Conservation (phyloP, 1,139 yeast species). For the Hanseniaspora sp. region DNA sequence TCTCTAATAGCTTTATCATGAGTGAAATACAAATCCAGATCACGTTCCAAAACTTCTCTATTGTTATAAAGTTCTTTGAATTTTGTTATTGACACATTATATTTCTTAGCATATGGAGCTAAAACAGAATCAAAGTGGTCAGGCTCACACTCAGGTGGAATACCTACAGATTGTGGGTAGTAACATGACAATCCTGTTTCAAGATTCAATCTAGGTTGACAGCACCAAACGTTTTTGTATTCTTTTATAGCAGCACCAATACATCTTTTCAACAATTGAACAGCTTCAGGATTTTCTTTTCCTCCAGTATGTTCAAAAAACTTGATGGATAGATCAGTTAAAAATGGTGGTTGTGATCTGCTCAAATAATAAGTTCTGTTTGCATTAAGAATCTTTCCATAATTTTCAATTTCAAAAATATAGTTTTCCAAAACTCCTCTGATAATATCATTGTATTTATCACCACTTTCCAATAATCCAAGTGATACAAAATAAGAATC, state of each 20-base stretch:
- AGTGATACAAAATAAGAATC: slow-evolving; percentile 89
- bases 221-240: slow-evolving; percentile 69
- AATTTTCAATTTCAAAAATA: slow-evolving; percentile 77
- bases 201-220: slow-evolving; percentile 60
- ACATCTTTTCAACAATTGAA: slow-evolving; percentile 54
- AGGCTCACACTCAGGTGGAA: slow-evolving; percentile 94
- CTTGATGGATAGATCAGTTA: slow-evolving; percentile 80
- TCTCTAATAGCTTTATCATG: slow-evolving; percentile 96
- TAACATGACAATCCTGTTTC: slow-evolving; percentile 80
- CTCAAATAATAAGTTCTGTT: slow-evolving; percentile 85
- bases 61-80: slow-evolving; percentile 62
- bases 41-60: slow-evolving; percentile 59
- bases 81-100: slow-evolving; percentile 51
- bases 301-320: slow-evolving; percentile 53
- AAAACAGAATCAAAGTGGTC: slow-evolving; percentile 73
- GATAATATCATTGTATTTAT: slow-evolving; percentile 57
- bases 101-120: slow-evolving; percentile 55
- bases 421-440: slow-evolving; percentile 89
- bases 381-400: slow-evolving; percentile 89
- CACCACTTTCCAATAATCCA: slow-evolving; percentile 52
- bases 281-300: slow-evolving; percentile 35
- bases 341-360: slow-evolving; percentile 94
- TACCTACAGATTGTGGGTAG: slow-evolving; percentile 79
- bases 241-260: slow-evolving; percentile 76
- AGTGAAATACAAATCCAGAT: slow-evolving; percentile 71